Base-by-base conservation (phyloP, 108 stramenopile genomes). In the Cylindrotheca closterium region DNA sequence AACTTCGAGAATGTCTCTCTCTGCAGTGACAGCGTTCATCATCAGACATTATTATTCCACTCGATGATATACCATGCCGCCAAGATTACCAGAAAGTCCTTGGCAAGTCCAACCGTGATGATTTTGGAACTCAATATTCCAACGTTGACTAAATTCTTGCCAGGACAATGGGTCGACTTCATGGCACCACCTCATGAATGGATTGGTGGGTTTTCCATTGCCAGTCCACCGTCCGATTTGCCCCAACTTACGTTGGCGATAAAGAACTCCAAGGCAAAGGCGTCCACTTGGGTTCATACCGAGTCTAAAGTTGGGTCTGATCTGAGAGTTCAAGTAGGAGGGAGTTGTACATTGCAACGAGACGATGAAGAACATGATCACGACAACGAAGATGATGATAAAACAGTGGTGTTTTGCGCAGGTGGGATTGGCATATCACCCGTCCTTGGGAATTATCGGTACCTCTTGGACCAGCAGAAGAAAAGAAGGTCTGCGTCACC, bases 151-250 rank as follows among this genome's bases (percentile, higher is more conserved):
- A 25, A 30, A 19, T 74, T 74, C 56, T 28, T 46, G 1, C 73
- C 73, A 4, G 73, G 73, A 25, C 73, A 74, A 47, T 74, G 73
- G 73, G 59, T 74, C 1, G 73, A 74, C 32, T 67, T 74, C 45
- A 52, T 67, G 7, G 66, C 47, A 1, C 55, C 56, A 30, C 59
- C 59, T 2, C 37, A 67, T 25, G 15, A 46, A 4, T 67, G 65
- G 73, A 65, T 74, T 24, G 73, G 73, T 19, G 73, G 73, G 23
- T 74, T 67, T 67, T 67, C 66, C 49, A 74, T 67, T 58, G 66
- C 66, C 25, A 67, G 66, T 47, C 51, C 49, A 17, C 73, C 73
- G 12, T 27, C 37, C 31, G 66, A 74, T 28, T 52, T 74, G 1
- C 73, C 73, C 2, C 34, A 47, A n/a, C 4, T 74, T 18, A 61